Percentiles rank a stretch among this genome's conserved stretches.
These are phyloP conservation scores for Ilyonectria destructans DNA, from an alignment of 2,329 filamentous ascomycete genomes.

Conservation along the genomic window DNA sequence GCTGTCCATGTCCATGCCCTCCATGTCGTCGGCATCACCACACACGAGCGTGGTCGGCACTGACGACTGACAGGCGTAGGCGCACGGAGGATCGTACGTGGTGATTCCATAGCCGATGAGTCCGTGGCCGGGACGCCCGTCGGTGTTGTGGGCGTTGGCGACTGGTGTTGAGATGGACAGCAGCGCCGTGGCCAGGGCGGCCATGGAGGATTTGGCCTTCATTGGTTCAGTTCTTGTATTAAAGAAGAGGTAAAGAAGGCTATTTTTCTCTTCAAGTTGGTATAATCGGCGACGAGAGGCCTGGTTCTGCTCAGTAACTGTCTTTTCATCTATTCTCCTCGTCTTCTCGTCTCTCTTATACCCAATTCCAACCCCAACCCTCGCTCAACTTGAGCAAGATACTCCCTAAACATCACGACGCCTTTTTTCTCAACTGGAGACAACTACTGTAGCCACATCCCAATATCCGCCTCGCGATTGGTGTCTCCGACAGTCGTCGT, in stretches of 20 bases:
- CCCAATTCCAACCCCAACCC: not conserved
- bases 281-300: not conserved
- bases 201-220: not conserved
- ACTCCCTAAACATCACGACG: not conserved
- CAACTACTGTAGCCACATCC: not conserved
- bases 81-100: slow-evolving; percentile 79
- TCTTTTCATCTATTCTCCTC: not conserved
- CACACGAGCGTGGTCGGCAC: slow-evolving; percentile 27
- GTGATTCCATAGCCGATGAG: slow-evolving; percentile 48
- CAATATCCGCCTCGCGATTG: slow-evolving; percentile 4
- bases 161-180: not conserved
- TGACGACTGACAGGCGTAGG: slow-evolving; percentile 71
- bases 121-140: slow-evolving; percentile 35
- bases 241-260: not conserved
- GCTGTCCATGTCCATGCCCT: slow-evolving; percentile 2
- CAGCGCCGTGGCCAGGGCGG: not conserved
- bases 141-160: not conserved
- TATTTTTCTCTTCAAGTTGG: not conserved
- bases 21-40: not conserved
- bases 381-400: slow-evolving; percentile 12
- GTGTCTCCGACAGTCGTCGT: not conserved
- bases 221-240: not conserved
- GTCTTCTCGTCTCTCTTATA: not conserved
- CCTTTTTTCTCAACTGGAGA: not conserved
- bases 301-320: not conserved